These are phyloP conservation scores for Chloroidium sp. DNA, from an alignment of 163 green algal species.

Conservation along the genomic window DNA sequence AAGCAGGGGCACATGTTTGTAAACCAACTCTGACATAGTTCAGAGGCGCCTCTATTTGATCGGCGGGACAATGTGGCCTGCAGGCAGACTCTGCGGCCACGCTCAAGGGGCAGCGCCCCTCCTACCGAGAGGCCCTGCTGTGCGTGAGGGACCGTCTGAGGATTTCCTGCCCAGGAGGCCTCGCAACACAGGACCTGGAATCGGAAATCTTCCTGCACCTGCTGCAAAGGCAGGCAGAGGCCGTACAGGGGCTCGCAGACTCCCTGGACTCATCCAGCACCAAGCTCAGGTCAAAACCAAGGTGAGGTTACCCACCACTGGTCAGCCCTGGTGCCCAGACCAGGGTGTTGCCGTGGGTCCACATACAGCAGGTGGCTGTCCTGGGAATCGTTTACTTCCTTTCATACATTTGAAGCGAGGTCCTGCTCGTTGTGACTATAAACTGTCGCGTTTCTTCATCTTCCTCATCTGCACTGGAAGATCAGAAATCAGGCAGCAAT, in stretches of 20 bases:
- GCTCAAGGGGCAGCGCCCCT: slow-evolving; percentile 47
- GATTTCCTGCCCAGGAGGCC: slow-evolving; percentile 44
- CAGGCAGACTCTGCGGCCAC: slow-evolving; percentile 45
- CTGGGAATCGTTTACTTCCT: too few species aligned
- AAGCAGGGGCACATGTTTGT: neutral
- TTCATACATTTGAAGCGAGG: too few species aligned
- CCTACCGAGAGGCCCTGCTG: slow-evolving; percentile 63
- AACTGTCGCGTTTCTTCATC: too few species aligned
- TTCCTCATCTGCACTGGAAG: too few species aligned
- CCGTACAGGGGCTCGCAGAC: neutral
- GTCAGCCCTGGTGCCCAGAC: too few species aligned
- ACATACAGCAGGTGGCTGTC: too few species aligned
- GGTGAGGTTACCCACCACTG: too few species aligned
- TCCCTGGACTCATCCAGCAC: neutral
- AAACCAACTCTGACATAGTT: neutral
- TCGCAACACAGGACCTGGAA: slow-evolving; percentile 64
- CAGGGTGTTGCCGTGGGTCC: too few species aligned
- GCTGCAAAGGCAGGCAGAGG: slow-evolving; percentile 24
- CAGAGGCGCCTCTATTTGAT: neutral
- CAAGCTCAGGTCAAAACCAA: neutral
- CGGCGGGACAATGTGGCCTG: neutral
- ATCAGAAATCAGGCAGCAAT: too few species aligned
- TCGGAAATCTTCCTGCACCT: slow-evolving; percentile 73
- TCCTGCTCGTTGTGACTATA: too few species aligned
- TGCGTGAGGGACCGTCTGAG: slow-evolving; percentile 42